These are phyloP conservation scores for Chaetoceros muelleri DNA, from an alignment of 108 stramenopile species.

Conservation along the genomic window DNA sequence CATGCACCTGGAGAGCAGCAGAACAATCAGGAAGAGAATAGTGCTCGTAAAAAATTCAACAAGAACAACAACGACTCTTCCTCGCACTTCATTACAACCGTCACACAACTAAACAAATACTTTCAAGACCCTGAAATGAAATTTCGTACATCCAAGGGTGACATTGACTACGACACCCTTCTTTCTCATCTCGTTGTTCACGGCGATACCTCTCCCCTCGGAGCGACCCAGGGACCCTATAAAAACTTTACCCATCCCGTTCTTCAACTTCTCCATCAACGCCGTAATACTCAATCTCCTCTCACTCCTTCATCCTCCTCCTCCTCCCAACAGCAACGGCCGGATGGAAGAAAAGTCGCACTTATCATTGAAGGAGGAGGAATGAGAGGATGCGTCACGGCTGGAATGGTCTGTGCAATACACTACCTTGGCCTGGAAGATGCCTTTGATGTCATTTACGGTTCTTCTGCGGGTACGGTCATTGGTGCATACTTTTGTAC, in stretches of 20 bases:
- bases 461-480: constrained; percentile 80
- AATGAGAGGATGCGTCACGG: constrained; percentile 92
- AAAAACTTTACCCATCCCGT: constrained; percentile 63
- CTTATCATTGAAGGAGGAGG: constrained; percentile 93
- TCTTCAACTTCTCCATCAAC: constrained; percentile 50
- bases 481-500: constrained; percentile 84
- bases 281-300: constrained; percentile 7
- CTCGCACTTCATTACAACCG: too few species aligned
- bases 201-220: constrained; percentile 75
- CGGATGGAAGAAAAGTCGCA: constrained; percentile 63
- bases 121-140: constrained; percentile 28
- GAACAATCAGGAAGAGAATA: too few species aligned
- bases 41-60: too few species aligned
- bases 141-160: constrained; percentile 30
- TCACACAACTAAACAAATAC: constrained; percentile 32
- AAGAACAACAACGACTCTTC: too few species aligned
- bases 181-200: constrained; percentile 39
- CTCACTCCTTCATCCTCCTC: constrained; percentile 8
- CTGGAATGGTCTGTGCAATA: constrained; percentile 88
- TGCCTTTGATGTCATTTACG: constrained; percentile 87
- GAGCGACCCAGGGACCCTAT: constrained; percentile 33
- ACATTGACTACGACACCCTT: constrained; percentile 46
- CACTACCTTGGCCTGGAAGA: constrained; percentile 76
- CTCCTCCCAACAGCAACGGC: constrained; percentile 9
- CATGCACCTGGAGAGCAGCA: too few species aligned